phyloP scores from a whole-genome alignment of 176 grass and related monocot species.

The sorghum (Sorghum bicolor) region Sorghum_bicolor_NCBIv3 NC_012872.2:10112001-10112500 shows the following conservation, averaged over 20 bases:
- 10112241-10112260: not conserved
- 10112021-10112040: not conserved
- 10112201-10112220: not conserved
- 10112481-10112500: not conserved
- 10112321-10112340: slow-evolving; percentile 42
- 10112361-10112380: slow-evolving; percentile 72
- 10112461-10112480: not conserved
- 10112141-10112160: slow-evolving; percentile 9
- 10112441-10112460: slow-evolving; percentile 58
- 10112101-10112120: not conserved
- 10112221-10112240: not conserved
- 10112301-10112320: slow-evolving; percentile 29
- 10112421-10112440: slow-evolving; percentile 95
- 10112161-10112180: slow-evolving; percentile 9
- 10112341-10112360: not conserved
- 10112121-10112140: not conserved
- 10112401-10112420: slow-evolving; percentile 82
- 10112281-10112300: slow-evolving; percentile 20
- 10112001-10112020: not conserved
- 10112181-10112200: slow-evolving; percentile 20
- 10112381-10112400: slow-evolving; percentile 94
- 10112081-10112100: slow-evolving; percentile 19
- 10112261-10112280: not conserved
- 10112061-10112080: slow-evolving; percentile 19
- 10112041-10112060: slow-evolving; percentile 3